Base-by-base conservation (phyloP, 257 asterid genomes). In the Agastache rugosa region DNA sequence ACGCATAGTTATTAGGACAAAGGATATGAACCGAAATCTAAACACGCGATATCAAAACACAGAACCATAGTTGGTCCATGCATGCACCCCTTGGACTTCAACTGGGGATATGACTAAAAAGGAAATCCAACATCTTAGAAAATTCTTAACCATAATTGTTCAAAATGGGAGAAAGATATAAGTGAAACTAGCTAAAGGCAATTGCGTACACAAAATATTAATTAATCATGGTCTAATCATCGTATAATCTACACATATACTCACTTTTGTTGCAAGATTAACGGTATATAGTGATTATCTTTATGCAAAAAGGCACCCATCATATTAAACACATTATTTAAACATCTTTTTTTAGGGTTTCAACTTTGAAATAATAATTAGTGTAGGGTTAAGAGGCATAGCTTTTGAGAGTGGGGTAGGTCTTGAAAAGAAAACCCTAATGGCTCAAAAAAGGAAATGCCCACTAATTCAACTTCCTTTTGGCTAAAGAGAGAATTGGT, bases 381-480 rank as follows among this genome's bases (percentile, higher is more conserved):
- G 78, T 74, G 78, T 63, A 75, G 75, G 67, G 81, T 79, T 82
- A 34, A 67, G 82, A 67, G 84, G 76, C 17, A 69, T 75, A 69
- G 71, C 80, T 77, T 81, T 85, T 80, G 73, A 61, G 56, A 77
- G 84, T 85, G 89, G 78, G 80, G 74, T 35, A 67, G 75, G 75
- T 59, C 73, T 55, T 58, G 27, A 31, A 73, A 76, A 72, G 70
- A 76, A 67, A 55, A 80, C 70, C 60, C 69, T 37, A 71, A 82
- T 75, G 81, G 81, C 79, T 62, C 72, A 72, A 76, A 78, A 82
- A 83, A 86, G 87, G 79, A 82, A 89, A 89, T 87, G 91, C 93
- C 97, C 97, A 91, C 96, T 91, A 83, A 82, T 73, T 54, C 60
- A 82, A 80, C 67, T 53, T 71, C 78, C 83, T 82, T 82, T 82